Evolutionary conservation across 2,329 filamentous ascomycete genomes (phyloP).

Genomic region (Monosporascus sp.): DNA sequence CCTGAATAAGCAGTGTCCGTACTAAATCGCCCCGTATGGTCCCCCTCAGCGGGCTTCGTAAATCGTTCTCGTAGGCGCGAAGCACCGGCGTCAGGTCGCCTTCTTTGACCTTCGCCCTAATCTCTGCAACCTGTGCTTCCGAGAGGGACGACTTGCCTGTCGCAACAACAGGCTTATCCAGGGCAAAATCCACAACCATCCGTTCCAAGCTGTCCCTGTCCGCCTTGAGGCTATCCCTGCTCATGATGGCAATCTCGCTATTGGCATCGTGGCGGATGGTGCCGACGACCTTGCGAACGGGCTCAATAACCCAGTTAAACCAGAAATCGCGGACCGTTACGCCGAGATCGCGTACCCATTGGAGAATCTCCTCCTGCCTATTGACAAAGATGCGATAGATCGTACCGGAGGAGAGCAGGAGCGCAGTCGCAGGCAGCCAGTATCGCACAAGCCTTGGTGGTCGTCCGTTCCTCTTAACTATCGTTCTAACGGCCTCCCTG

Average conservation of each 20-base stretch:
- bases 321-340: slow-evolving; percentile 82
- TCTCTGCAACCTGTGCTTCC: slow-evolving; percentile 65
- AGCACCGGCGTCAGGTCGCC: slow-evolving; percentile 91
- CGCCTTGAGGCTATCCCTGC: slow-evolving; percentile 81
- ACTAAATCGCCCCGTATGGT: slow-evolving; percentile 83
- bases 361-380: slow-evolving; percentile 67
- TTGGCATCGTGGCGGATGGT: slow-evolving; percentile 91
- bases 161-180: slow-evolving; percentile 67
- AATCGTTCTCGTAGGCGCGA: slow-evolving; percentile 83
- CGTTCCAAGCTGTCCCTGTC: slow-evolving; percentile 89
- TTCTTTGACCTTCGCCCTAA: slow-evolving; percentile 76
- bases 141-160: slow-evolving; percentile 48
- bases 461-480: slow-evolving; percentile 64
- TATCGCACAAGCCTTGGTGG: slow-evolving; percentile 75
- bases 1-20: slow-evolving; percentile 86
- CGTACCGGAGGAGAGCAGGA: slow-evolving; percentile 79
- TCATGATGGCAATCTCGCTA: slow-evolving; percentile 96
- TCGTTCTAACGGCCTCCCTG: slow-evolving; percentile 44
- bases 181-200: slow-evolving; percentile 96
- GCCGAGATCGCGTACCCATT: slow-evolving; percentile 77
- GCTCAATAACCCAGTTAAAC: slow-evolving; percentile 93
- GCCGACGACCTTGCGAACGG: slow-evolving; percentile 72
- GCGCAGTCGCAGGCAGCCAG: slow-evolving; percentile 72
- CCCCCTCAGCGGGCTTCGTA: slow-evolving; percentile 75
- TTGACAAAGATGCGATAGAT: slow-evolving; percentile 74